These are phyloP conservation scores for Oryza australiensis DNA, from an alignment of 176 grass and related monocot genomes.

Conservation along the genomic window DNA sequence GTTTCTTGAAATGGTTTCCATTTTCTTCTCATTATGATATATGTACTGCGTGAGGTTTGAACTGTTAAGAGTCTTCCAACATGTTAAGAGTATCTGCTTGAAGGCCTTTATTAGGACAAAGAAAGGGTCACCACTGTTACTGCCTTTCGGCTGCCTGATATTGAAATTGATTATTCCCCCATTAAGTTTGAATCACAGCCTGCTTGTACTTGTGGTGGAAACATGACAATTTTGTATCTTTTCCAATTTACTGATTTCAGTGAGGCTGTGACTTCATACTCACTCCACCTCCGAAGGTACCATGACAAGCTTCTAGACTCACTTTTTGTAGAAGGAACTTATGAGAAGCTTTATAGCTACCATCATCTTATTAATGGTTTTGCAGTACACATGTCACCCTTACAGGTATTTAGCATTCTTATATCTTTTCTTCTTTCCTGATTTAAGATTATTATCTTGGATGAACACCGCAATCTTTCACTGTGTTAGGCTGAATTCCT, in stretches of 20 bases:
- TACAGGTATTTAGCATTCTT: constrained; percentile 62
- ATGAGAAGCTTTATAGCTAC: constrained; percentile 92
- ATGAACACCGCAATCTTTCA: constrained; percentile 24
- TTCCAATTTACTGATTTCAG: constrained; percentile 43
- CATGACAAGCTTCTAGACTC: constrained; percentile 90
- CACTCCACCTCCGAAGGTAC: constrained; percentile 72
- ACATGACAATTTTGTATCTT: neutral
- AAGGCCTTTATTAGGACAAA: neutral
- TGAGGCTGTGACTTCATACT: constrained; percentile 81
- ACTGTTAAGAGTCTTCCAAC: neutral
- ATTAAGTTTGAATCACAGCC: neutral
- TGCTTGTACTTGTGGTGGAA: neutral
- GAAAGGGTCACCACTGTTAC: neutral
- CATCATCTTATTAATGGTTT: constrained; percentile 98
- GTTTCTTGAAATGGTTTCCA: neutral
- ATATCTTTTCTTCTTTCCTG: neutral
- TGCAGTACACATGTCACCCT: constrained; percentile 81
- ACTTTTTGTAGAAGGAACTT: constrained; percentile 81
- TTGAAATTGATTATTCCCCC: neutral
- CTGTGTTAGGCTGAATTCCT: constrained; percentile 70
- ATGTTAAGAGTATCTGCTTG: neutral
- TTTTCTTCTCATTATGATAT: neutral
- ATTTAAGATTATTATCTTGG: neutral
- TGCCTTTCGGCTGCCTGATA: neutral
- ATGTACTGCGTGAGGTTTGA: neutral